Evolutionary conservation across 106 monocot species (phyloP).

Genomic region (Allium fistulosum): DNA sequence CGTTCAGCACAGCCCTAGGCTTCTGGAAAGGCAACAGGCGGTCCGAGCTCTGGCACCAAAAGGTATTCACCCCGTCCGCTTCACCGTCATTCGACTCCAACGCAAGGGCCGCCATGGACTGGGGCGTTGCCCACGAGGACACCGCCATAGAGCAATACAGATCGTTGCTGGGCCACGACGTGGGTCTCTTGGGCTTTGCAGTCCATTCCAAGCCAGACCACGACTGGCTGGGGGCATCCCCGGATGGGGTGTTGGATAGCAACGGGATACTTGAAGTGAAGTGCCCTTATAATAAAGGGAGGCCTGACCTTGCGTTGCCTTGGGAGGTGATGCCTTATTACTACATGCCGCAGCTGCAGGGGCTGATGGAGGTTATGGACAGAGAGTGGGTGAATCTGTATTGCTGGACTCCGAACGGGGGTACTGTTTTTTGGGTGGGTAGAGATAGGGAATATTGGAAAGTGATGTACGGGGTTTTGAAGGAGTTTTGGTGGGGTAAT

Average conservation of each 20-base stretch:
- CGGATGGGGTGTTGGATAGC: constrained; percentile 68
- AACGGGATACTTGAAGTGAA: constrained; percentile 93
- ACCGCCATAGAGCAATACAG: constrained; percentile 76
- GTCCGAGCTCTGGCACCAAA: constrained; percentile 76
- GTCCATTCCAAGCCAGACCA: constrained; percentile 47
- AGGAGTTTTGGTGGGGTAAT: constrained; percentile 80
- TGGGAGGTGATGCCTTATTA: constrained; percentile 83
- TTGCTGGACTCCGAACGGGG: constrained; percentile 94
- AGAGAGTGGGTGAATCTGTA: constrained; percentile 92
- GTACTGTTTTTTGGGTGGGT: constrained; percentile 56
- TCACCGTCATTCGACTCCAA: constrained; percentile 18
- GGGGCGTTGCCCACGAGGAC: constrained; percentile 58
- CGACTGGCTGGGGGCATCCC: constrained; percentile 88
- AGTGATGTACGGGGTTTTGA: constrained; percentile 50
- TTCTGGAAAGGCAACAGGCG: constrained; percentile 87
- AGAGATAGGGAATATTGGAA: constrained; percentile 71
- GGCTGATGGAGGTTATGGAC: constrained; percentile 97
- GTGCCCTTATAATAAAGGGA: constrained; percentile 93
- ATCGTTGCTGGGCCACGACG: constrained; percentile 64
- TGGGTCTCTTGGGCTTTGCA: constrained; percentile 65
- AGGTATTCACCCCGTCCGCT: constrained; percentile 46
- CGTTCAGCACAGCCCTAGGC: constrained; percentile 88
- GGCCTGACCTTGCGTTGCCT: constrained; percentile 78
- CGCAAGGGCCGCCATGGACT: constrained; percentile 82
- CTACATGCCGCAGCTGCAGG: constrained; percentile 97